Evolutionary conservation across 2,329 filamentous ascomycete species (phyloP), one percentile per base, ranked within the genome.

Genomic region (Monosporascus sp.): DNA sequence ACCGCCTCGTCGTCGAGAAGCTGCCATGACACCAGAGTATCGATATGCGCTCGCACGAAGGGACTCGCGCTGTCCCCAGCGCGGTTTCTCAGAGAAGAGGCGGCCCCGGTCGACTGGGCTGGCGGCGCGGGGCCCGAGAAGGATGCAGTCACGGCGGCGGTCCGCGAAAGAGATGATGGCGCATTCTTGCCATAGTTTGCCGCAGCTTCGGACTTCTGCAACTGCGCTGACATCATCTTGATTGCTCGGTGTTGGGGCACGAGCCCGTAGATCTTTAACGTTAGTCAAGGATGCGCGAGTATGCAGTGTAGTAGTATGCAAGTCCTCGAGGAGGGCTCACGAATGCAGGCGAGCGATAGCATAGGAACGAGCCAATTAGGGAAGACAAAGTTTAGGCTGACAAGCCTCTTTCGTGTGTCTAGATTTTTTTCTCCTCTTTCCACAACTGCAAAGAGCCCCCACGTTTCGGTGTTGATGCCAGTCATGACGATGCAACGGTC

Each of bases 1-100:
- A 97, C 77, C 17, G 90, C 84, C 64, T 91, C 86, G 22, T 87
- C 79, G 60, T 87, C 87, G 78, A 96, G 89, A 55, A 90, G 77
- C 77, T 99, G 94, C 94, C 94, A 99, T 63, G 86, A 85, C 38
- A 97, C 92, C 2, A 86, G 85, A 68, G 95, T 96, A 62, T 87
- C 77, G 68, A 85, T 83, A 68, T 95, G 90, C 48, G 80, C 83
- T 53, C 85, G 83, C 44, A 93, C 82, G 59, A 79, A 84, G 0
- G 79, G 77, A 57, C 78, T 84, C 56, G 60, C 65, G 65, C 74
- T 75, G 50, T 71, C 63, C 48, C 56, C 58, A 7, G 69, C 70
- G 24, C 71, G 70, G 56, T 72, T 77, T 49, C 54, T 63, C 20
- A 76, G 17, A 11, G 43, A 46, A 43, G 58, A 6, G 68, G 66